Evolutionary conservation across 768 basidiomycete species (phyloP).

Genomic region (Auricularia cornea): DNA sequence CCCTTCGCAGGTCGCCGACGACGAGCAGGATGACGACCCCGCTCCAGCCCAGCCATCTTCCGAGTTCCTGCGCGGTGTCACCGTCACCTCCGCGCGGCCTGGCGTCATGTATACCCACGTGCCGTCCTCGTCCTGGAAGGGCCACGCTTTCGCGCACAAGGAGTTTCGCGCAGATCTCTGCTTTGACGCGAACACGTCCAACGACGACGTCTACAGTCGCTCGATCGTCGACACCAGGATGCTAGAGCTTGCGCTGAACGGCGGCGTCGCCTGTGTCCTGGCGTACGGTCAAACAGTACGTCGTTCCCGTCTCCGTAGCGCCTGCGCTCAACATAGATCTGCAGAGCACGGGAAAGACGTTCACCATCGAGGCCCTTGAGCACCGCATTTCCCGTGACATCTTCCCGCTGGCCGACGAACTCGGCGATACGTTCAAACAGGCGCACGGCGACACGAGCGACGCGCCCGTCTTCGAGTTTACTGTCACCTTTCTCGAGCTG

Average conservation of each 20-base stretch:
- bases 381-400: conserved; percentile 27
- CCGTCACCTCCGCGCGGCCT: conserved; percentile 21
- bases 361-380: conserved; percentile 28
- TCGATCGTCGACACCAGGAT: conserved; percentile 24
- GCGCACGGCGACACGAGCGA: conserved; percentile 1
- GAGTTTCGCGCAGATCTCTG: conserved; percentile 25
- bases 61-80: conserved; percentile 25
- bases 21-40: conserved; percentile 7
- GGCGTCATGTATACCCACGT: conserved; percentile 28
- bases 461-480: conserved; percentile 22
- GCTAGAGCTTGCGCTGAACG: conserved; percentile 21
- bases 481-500: conserved; percentile 28
- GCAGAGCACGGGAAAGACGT: conserved; percentile 2
- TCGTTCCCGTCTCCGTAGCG: neutral
- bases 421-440: conserved; percentile 14
- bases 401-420: conserved; percentile 17
- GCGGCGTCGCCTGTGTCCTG: conserved; percentile 25
- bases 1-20: conserved; percentile 2
- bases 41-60: neutral
- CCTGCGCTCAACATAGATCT: neutral
- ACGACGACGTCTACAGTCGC: conserved; percentile 28
- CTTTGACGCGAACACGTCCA: conserved; percentile 22
- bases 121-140: conserved; percentile 28
- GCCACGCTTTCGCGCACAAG: conserved; percentile 27
- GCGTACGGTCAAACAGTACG: conserved; percentile 28